Percentiles rank a stretch among this genome's conserved stretches.
These are phyloP conservation scores for Cytospora piceicola DNA, from an alignment of 2,329 filamentous ascomycete species.

Conservation along the genomic window DNA sequence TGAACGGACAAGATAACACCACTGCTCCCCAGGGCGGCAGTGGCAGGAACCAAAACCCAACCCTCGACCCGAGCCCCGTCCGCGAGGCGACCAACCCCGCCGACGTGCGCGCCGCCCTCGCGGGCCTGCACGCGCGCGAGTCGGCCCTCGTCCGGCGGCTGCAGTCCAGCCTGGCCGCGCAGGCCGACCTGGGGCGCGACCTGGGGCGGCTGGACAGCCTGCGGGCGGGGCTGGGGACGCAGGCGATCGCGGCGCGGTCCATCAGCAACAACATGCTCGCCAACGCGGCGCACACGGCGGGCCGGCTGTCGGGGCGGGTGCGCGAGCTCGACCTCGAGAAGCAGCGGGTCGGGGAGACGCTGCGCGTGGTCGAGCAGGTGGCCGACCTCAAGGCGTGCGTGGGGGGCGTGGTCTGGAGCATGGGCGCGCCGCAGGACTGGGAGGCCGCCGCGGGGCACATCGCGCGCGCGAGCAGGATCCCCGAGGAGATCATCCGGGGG, in stretches of 20 bases:
- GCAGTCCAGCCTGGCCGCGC: slow-evolving; percentile 76
- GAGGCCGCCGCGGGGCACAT: slow-evolving; percentile 93
- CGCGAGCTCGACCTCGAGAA: slow-evolving; percentile 90
- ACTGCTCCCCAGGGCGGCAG: slow-evolving; percentile 24
- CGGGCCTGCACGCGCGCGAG: slow-evolving; percentile 76
- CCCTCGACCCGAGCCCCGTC: slow-evolving; percentile 47
- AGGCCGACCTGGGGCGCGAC: slow-evolving; percentile 85
- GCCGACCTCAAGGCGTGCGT: slow-evolving; percentile 96
- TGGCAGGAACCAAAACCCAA: slow-evolving; percentile 29
- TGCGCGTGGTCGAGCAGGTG: slow-evolving; percentile 93
- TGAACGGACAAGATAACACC: slow-evolving; percentile 17
- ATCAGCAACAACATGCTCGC: slow-evolving; percentile 92
- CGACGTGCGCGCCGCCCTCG: slow-evolving; percentile 79
- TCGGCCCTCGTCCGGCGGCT: slow-evolving; percentile 73
- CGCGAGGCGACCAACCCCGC: slow-evolving; percentile 74
- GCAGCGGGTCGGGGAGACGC: slow-evolving; percentile 83
- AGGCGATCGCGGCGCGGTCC: slow-evolving; percentile 79
- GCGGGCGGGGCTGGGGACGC: slow-evolving; percentile 83
- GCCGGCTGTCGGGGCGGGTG: slow-evolving; percentile 83
- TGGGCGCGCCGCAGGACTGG: slow-evolving; percentile 99
- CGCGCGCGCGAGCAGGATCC: slow-evolving; percentile 79
- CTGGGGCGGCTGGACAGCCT: slow-evolving; percentile 86
- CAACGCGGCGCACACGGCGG: slow-evolving; percentile 81
- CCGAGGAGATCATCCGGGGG: slow-evolving; percentile 77
- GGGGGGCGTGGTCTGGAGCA: slow-evolving; percentile 89